phyloP scores from a whole-genome alignment of 495 filamentous ascomycete species.

The Xylaria palmicola region DNA sequence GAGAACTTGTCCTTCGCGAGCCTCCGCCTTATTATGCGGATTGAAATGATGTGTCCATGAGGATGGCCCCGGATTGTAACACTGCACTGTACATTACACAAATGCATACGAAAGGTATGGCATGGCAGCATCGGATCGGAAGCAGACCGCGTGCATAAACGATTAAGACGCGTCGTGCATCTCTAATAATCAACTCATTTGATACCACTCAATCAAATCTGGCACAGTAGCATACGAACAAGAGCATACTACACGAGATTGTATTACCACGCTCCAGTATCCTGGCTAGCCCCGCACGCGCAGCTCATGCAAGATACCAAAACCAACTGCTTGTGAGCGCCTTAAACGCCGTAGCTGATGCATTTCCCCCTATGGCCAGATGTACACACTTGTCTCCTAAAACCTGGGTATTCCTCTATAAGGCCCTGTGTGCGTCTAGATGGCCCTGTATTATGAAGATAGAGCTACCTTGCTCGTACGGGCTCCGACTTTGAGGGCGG shows the following conservation, averaged over 20 bases:
- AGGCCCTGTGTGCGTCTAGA: not conserved
- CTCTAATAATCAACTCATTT: not conserved
- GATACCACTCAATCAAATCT: not conserved
- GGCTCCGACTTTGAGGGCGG: conserved; percentile 26
- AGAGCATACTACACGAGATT: not conserved
- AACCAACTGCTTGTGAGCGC: not conserved
- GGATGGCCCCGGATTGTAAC: conserved; percentile 2
- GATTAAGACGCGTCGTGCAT: not conserved
- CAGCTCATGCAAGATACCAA: not conserved
- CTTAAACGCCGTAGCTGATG: conserved; percentile 14
- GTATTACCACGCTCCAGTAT: not conserved
- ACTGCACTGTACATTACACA: conserved; percentile 9
- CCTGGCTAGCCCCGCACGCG: not conserved
- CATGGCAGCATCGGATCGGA: not conserved
- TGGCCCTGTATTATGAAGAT: not conserved
- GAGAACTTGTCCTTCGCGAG: not conserved
- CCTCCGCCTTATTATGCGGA: not conserved
- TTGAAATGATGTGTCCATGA: not conserved
- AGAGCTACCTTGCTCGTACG: not conserved
- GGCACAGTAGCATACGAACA: not conserved
- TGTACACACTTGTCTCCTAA: conserved; percentile 5
- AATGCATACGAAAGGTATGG: not conserved
- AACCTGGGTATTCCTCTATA: not conserved
- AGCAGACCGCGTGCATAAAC: not conserved
- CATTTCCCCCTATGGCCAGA: conserved; percentile 2